phyloP scores from a whole-genome alignment of 345 rosid genomes.

The Lenwebbia sp. region DNA sequence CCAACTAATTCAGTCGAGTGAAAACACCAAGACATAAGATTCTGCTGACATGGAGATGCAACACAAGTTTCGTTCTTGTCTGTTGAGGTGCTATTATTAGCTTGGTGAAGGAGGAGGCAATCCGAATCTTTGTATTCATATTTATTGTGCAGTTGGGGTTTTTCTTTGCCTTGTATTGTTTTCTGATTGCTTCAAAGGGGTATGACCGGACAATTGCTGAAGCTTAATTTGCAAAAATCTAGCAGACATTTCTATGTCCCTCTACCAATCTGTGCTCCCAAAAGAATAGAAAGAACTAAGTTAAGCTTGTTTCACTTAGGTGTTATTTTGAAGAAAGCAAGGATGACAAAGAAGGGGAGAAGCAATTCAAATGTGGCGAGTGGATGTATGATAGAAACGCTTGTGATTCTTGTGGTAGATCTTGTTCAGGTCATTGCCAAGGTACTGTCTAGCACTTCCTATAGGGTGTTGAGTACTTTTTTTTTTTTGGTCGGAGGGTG shows the following conservation, averaged over 20 bases:
- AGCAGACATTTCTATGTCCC: background rate
- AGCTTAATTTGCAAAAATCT: background rate
- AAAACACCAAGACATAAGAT: background rate
- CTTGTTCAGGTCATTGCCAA: slow-evolving; percentile 80
- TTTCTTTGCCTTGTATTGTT: background rate
- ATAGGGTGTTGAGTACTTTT: background rate
- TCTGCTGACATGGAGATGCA: background rate
- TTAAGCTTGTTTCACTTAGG: slow-evolving; percentile 27
- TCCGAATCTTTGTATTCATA: background rate
- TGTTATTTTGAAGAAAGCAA: slow-evolving; percentile 78
- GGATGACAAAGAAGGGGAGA: slow-evolving; percentile 58
- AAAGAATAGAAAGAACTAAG: background rate
- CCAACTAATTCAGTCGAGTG: background rate
- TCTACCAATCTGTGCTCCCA: background rate
- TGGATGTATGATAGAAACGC: slow-evolving; percentile 49
- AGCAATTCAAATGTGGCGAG: slow-evolving; percentile 44
- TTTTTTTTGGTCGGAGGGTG: too few species aligned
- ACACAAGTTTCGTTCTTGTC: background rate
- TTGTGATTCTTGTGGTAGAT: slow-evolving; percentile 52
- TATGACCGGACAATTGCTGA: background rate
- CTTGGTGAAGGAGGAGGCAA: background rate
- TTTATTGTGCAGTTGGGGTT: background rate
- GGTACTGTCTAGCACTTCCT: slow-evolving; percentile 21
- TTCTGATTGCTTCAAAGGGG: background rate
- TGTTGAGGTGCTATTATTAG: background rate